Percentiles rank a stretch among this genome's conserved stretches.
Conservation (phyloP, 2,329 filamentous ascomycete species). For the Cryphonectria naterciae region DNA sequence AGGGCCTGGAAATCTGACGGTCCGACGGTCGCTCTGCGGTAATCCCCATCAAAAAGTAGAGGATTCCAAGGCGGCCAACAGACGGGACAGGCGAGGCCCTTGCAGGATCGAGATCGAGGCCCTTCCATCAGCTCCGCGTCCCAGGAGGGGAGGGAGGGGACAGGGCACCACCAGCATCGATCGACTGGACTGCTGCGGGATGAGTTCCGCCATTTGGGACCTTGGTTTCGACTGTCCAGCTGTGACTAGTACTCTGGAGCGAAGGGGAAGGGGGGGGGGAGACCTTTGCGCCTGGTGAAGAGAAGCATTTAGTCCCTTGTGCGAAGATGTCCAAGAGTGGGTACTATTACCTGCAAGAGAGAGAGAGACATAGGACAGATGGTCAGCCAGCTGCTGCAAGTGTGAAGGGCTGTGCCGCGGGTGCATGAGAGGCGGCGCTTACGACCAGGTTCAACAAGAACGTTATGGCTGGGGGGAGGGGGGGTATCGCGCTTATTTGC, state of each 20-base stretch:
- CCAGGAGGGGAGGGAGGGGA: neutral
- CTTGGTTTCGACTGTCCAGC: neutral
- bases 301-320: neutral
- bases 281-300: neutral
- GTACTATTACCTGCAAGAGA: neutral
- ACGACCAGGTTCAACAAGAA: neutral
- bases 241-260: neutral
- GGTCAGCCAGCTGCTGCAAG: neutral
- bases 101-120: conserved; percentile 1
- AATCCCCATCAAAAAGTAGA: conserved; percentile 3
- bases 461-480: neutral
- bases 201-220: neutral
- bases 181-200: neutral
- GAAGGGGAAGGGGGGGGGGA: no score
- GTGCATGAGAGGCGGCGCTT: conserved; percentile 1
- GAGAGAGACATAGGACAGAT: neutral
- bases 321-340: neutral
- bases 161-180: neutral
- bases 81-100: conserved; percentile 1
- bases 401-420: conserved; percentile 6
- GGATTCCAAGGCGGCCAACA: conserved; percentile 3
- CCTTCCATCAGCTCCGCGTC: neutral
- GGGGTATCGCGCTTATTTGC: neutral
- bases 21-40: neutral
- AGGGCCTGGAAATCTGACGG: conserved; percentile 9